phyloP scores from a whole-genome alignment of 768 basidiomycete genomes.

The Leccinum imitatum region DNA sequence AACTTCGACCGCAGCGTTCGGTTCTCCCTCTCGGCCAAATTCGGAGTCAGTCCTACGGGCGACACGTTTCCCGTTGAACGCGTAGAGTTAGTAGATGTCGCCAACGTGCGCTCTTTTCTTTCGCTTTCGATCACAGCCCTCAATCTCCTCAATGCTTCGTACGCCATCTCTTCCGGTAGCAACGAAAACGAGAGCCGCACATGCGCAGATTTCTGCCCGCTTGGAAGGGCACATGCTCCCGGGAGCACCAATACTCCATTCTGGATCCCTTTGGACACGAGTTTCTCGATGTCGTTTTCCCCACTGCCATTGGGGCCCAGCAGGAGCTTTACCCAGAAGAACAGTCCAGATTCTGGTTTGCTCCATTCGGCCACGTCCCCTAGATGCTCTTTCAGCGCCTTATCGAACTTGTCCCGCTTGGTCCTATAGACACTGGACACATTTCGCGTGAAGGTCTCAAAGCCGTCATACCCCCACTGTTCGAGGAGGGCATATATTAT shows the following conservation, averaged over 20 bases:
- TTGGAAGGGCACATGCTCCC: constrained; percentile 73
- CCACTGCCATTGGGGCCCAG: constrained; percentile 31
- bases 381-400: constrained; percentile 66
- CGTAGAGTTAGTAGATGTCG: background rate
- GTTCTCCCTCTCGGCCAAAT: background rate
- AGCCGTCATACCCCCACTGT: constrained; percentile 74
- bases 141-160: constrained; percentile 64
- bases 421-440: constrained; percentile 64
- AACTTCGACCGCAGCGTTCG: background rate
- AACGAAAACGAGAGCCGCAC: constrained; percentile 73
- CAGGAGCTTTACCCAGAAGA: constrained; percentile 54
- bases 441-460: constrained; percentile 55
- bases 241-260: constrained; percentile 81
- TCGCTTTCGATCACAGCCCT: constrained; percentile 32
- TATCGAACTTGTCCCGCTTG: constrained; percentile 73
- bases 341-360: constrained; percentile 39
- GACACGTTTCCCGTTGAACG: background rate
- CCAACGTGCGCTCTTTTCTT: background rate
- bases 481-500: constrained; percentile 52
- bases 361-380: constrained; percentile 67
- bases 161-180: constrained; percentile 57
- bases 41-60: background rate
- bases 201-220: constrained; percentile 60
- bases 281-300: constrained; percentile 59
- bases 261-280: constrained; percentile 66